Conservation (phyloP, 169 alveolate species). For the Blepharisma undulans region DNA sequence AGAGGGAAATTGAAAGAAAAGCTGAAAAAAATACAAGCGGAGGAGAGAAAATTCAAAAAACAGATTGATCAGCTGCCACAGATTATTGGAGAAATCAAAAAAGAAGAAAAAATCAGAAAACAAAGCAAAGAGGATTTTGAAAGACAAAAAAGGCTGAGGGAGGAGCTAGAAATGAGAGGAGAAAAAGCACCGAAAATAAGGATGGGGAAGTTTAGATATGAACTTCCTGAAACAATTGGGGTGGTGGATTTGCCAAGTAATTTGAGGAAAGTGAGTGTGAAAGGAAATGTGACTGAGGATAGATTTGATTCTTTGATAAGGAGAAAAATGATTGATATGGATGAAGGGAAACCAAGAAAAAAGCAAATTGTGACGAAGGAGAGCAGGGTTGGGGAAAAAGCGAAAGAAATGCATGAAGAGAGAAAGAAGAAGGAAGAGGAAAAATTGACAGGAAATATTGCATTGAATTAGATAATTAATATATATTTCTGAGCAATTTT, state of each 20-base stretch:
- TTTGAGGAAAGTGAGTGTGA: background rate
- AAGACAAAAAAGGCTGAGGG: background rate
- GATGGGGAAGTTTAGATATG: conserved; percentile 31
- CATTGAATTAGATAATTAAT: background rate
- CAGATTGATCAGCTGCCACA: conserved; percentile 3
- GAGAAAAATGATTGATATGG: conserved; percentile 15
- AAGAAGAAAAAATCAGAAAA: background rate
- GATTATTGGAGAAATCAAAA: background rate
- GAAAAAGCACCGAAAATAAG: conserved; percentile 31
- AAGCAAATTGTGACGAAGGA: background rate
- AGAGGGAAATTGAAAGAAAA: conserved; percentile 6
- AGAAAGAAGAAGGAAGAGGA: background rate
- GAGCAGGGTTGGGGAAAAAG: background rate
- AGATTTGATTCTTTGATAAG: conserved; percentile 10
- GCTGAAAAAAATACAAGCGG: background rate
- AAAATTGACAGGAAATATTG: background rate
- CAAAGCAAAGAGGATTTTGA: background rate
- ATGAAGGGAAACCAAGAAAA: background rate
- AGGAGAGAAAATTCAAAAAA: background rate
- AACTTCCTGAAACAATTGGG: conserved; percentile 15
- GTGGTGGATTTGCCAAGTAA: background rate
- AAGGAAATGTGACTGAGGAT: conserved; percentile 26
- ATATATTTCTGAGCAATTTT: background rate
- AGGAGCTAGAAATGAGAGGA: conserved; percentile 25
- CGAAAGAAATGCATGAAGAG: background rate